Percentiles rank a stretch among this genome's conserved stretches.
phyloP scores from a whole-genome alignment of 176 grass and related monocot species.

The Oryza coarctata region DNA sequence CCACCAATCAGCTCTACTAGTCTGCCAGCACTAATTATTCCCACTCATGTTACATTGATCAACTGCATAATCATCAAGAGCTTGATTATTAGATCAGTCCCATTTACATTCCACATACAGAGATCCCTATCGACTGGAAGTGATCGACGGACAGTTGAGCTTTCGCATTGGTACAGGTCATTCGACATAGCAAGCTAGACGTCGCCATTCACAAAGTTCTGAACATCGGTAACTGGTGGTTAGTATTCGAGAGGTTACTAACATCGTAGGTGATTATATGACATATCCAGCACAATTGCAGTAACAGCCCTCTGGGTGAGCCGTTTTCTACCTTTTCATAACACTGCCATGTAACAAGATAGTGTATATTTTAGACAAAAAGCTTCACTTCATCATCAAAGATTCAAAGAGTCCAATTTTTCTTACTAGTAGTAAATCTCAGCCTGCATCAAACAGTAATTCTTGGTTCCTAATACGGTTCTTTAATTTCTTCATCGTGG shows the following conservation, averaged over 20 bases:
- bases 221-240: neutral
- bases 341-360: neutral
- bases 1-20: neutral
- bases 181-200: neutral
- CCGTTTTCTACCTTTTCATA: too few species aligned
- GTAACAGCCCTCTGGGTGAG: neutral
- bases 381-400: neutral
- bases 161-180: neutral
- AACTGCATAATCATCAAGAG: neutral
- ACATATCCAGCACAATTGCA: too few species aligned
- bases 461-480: neutral
- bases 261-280: too few species aligned
- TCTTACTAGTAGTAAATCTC: neutral
- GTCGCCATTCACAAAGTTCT: neutral
- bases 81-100: neutral
- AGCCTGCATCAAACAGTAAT: neutral
- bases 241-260: neutral
- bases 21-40: neutral
- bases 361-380: neutral
- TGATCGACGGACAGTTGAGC: neutral
- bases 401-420: neutral
- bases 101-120: neutral
- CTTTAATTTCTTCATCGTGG: neutral
- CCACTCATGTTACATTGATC: neutral
- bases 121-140: neutral